Conservation (phyloP, 768 basidiomycete species). For the Panellus pusillus region DNA sequence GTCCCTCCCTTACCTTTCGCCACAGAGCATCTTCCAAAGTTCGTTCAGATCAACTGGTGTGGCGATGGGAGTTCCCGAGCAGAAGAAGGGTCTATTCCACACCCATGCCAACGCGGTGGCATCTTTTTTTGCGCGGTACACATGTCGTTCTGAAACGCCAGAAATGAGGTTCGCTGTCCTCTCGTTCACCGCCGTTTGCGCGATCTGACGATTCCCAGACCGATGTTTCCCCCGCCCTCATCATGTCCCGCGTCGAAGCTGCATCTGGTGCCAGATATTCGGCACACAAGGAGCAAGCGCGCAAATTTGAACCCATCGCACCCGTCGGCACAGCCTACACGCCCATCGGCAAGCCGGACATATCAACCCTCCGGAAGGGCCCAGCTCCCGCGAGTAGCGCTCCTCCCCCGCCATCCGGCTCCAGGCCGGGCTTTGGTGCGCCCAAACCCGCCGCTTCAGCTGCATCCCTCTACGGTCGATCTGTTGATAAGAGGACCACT, state of each 20-base stretch:
- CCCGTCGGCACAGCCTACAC: constrained; percentile 78
- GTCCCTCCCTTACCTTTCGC: background rate
- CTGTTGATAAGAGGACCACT: constrained; percentile 32
- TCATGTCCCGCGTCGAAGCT: constrained; percentile 85
- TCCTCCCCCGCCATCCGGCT: constrained; percentile 40
- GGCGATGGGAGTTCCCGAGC: constrained; percentile 94
- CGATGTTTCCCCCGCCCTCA: constrained; percentile 76
- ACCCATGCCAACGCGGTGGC: constrained; percentile 81
- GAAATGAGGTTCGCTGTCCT: constrained; percentile 79
- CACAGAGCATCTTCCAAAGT: constrained; percentile 80
- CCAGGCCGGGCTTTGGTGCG: constrained; percentile 50
- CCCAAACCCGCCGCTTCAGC: constrained; percentile 40
- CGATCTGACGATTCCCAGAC: constrained; percentile 41
- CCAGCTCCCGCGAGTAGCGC: constrained; percentile 26
- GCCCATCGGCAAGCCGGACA: constrained; percentile 75
- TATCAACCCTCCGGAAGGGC: constrained; percentile 52
- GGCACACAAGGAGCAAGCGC: constrained; percentile 72
- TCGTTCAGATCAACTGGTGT: constrained; percentile 96
- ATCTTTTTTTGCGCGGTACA: constrained; percentile 74
- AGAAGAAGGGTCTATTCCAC: constrained; percentile 90
- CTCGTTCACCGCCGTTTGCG: background rate
- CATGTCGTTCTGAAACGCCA: constrained; percentile 86
- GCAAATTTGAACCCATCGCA: constrained; percentile 75
- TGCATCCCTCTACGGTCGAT: constrained; percentile 43
- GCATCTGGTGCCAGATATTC: constrained; percentile 92